Percentiles rank a stretch among this genome's conserved stretches.
Conservation (phyloP, 1,284 basidiomycete species). For the Cryptococcus jaspeensis region DNA sequence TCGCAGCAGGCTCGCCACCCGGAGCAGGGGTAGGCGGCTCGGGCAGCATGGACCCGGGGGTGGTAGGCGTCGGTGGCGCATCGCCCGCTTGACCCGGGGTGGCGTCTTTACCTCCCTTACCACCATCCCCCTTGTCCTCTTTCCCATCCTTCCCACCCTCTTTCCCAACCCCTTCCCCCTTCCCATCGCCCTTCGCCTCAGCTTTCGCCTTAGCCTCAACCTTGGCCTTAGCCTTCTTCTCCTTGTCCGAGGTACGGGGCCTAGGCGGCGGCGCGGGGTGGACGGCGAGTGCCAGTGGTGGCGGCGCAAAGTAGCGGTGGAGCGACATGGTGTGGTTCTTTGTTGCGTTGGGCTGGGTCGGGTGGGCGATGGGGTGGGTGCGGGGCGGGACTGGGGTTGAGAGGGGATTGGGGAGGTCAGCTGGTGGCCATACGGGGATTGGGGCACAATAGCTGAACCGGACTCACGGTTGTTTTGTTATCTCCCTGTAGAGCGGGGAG, state of each 20-base stretch:
- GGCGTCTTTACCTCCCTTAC: neutral
- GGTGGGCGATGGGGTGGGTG: too few relatives aligned
- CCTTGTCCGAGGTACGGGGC: conserved; percentile 6
- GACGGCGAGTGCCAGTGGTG: conserved; percentile 33
- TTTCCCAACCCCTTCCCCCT: neutral
- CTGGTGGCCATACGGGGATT: too few relatives aligned
- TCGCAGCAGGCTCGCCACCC: neutral
- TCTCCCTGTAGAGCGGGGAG: too few relatives aligned
- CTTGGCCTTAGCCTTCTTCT: conserved; percentile 10
- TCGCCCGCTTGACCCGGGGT: conserved; percentile 1
- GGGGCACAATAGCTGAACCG: too few relatives aligned
- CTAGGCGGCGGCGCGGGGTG: conserved; percentile 31
- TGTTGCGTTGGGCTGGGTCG: neutral
- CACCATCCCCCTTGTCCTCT: conserved; percentile 4
- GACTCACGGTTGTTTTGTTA: too few relatives aligned
- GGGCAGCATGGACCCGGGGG: conserved; percentile 22
- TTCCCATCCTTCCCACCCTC: conserved; percentile 1
- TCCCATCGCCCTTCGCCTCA: neutral
- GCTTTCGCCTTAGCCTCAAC: conserved; percentile 2
- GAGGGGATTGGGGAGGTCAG: too few relatives aligned
- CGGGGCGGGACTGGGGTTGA: too few relatives aligned
- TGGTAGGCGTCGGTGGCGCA: conserved; percentile 9
- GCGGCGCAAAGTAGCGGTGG: conserved; percentile 30
- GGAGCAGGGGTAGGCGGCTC: conserved; percentile 24
- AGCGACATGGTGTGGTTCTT: conserved; percentile 30